Conservation (phyloP, 2,329 filamentous ascomycete genomes). For the Ilyonectria sp. region DNA sequence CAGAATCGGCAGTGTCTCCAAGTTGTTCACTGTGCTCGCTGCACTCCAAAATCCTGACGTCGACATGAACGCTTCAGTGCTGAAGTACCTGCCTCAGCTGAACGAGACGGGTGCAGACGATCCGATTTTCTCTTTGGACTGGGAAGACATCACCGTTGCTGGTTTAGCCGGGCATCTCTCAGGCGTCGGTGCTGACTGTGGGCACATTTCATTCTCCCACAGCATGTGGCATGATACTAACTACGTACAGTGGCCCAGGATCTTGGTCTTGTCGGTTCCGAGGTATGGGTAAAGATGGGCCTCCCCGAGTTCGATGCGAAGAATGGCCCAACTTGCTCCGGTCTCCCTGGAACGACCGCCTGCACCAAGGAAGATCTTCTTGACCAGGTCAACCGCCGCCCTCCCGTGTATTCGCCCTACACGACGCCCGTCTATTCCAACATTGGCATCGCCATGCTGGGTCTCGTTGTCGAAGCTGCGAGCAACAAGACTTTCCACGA, state of each 20-base stretch:
- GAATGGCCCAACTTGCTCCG: slow-evolving; percentile 52
- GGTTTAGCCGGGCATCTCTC: slow-evolving; percentile 62
- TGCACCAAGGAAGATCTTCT: slow-evolving; percentile 52
- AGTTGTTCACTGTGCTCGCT: slow-evolving; percentile 53
- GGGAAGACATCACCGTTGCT: slow-evolving; percentile 64
- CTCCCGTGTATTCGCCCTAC: slow-evolving; percentile 60
- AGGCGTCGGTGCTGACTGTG: slow-evolving; percentile 58
- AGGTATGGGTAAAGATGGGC: slow-evolving; percentile 50
- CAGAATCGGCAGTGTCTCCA: slow-evolving; percentile 54
- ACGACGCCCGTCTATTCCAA: slow-evolving; percentile 66
- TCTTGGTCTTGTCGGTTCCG: slow-evolving; percentile 46
- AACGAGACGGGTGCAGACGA: slow-evolving; percentile 44
- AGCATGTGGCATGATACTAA: slow-evolving; percentile 4
- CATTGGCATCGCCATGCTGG: slow-evolving; percentile 61
- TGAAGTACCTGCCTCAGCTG: slow-evolving; percentile 61
- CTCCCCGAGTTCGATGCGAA: slow-evolving; percentile 50
- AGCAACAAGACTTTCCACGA: slow-evolving; percentile 58
- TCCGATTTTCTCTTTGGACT: slow-evolving; percentile 55
- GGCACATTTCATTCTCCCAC: slow-evolving; percentile 15
- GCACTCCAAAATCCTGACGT: slow-evolving; percentile 49
- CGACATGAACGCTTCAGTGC: slow-evolving; percentile 59
- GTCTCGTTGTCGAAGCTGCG: slow-evolving; percentile 60
- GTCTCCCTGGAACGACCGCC: slow-evolving; percentile 51
- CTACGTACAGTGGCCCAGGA: slow-evolving; percentile 51
- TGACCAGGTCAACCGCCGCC: slow-evolving; percentile 44